phyloP scores from a whole-genome alignment of 2,329 filamentous ascomycete species.

The Fusarium circinatum region DNA sequence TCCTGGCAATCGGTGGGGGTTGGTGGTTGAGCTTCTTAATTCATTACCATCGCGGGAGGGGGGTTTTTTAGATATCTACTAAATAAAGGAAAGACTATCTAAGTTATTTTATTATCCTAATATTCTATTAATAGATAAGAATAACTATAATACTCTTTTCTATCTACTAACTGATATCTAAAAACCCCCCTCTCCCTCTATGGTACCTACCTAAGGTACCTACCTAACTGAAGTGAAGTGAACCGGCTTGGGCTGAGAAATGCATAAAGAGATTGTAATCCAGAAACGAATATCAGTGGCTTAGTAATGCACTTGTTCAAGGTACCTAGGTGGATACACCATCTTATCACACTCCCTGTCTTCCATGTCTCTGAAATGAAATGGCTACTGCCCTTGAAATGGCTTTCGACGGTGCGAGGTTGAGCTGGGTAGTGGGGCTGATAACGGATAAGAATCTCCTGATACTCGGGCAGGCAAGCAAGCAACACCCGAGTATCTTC shows the following conservation, averaged over 20 bases:
- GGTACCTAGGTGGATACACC: background rate
- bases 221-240: background rate
- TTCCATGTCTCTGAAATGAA: background rate
- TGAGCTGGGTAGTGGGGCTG: slow-evolving; percentile 8
- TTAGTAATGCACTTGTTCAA: background rate
- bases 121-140: too few relatives aligned
- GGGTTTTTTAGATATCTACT: too few relatives aligned
- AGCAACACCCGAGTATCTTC: background rate
- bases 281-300: background rate
- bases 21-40: background rate
- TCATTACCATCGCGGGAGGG: too few relatives aligned
- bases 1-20: background rate
- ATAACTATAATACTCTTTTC: too few relatives aligned
- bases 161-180: too few relatives aligned
- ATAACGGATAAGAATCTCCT: background rate
- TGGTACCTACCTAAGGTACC: too few relatives aligned
- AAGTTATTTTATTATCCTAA: too few relatives aligned
- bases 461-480: background rate
- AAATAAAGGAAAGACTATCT: too few relatives aligned
- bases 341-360: background rate
- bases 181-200: too few relatives aligned
- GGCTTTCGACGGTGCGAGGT: background rate
- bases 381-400: background rate
- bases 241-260: background rate
- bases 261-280: background rate